These are phyloP conservation scores for Symbiodinium pilosum DNA, from an alignment of 73 alveolate species.

Conservation along the genomic window DNA sequence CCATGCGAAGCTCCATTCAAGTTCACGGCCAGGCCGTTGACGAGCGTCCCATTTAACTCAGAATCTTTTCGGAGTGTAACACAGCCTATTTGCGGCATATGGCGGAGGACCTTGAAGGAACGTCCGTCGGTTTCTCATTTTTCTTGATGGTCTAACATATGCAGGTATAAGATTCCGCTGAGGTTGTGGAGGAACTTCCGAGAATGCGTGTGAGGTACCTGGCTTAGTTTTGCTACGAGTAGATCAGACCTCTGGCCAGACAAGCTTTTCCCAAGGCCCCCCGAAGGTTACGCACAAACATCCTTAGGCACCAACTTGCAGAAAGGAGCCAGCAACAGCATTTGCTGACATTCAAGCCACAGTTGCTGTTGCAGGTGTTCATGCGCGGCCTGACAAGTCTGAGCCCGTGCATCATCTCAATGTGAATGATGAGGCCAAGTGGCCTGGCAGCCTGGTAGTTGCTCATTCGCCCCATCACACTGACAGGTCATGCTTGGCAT, in stretches of 20 bases:
- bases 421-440: slow-evolving; percentile 1
- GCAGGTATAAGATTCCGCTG: background rate
- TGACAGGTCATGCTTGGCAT: slow-evolving; percentile 18
- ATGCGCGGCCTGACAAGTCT: background rate
- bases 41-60: too few species aligned
- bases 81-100: too few species aligned
- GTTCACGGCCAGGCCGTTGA: slow-evolving; percentile 41
- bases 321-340: too few species aligned
- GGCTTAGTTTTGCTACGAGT: background rate
- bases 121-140: background rate
- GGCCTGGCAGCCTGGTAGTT: background rate
- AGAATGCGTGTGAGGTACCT: slow-evolving; percentile 13
- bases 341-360: too few species aligned
- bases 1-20: slow-evolving; percentile 45
- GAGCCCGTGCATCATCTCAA: background rate
- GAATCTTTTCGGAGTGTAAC: too few species aligned
- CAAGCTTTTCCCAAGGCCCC: slow-evolving; percentile 12
- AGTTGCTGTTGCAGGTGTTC: background rate
- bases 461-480: background rate
- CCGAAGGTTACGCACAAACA: background rate
- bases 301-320: slow-evolving; percentile 27
- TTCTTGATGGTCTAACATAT: too few species aligned
- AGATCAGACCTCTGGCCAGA: background rate
- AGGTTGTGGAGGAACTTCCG: slow-evolving; percentile 40
- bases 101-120: background rate